Conservation (phyloP, 73 alveolate genomes). For the Paramecium sonneborni region DNA sequence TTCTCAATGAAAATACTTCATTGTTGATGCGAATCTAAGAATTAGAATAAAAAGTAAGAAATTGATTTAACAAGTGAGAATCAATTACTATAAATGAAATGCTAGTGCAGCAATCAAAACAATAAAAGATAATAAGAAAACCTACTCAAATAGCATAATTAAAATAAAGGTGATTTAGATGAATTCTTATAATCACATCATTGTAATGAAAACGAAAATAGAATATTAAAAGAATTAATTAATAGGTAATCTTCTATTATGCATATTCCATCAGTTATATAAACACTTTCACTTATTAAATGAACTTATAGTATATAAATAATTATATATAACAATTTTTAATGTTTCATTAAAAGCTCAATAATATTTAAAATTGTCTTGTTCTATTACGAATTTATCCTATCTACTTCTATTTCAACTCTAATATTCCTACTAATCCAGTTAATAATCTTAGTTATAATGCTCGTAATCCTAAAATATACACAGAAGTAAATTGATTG, state of each 20-base stretch:
- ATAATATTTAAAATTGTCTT: background rate
- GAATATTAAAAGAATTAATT: background rate
- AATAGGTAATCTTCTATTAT: background rate
- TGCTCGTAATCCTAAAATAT: conserved; percentile 28
- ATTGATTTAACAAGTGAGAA: conserved; percentile 8
- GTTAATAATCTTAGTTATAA: background rate
- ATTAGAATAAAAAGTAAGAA: background rate
- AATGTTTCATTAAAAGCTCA: background rate
- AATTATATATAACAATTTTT: background rate
- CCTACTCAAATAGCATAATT: background rate
- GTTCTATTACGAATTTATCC: conserved; percentile 8
- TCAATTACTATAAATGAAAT: background rate
- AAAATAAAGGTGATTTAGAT: background rate
- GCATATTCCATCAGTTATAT: conserved; percentile 21
- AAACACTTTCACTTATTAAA: conserved; percentile 20
- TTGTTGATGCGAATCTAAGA: background rate
- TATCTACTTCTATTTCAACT: background rate
- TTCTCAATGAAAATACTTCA: conserved; percentile 8
- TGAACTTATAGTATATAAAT: background rate
- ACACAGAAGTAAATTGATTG: conserved; percentile 4
- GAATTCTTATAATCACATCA: background rate
- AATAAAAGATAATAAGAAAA: background rate
- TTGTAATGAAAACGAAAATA: conserved; percentile 14
- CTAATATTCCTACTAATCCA: background rate
- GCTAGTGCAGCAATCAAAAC: background rate